Evolutionary conservation across 139 green algal genomes (phyloP).

Genomic region (Asterochloris sp.): DNA sequence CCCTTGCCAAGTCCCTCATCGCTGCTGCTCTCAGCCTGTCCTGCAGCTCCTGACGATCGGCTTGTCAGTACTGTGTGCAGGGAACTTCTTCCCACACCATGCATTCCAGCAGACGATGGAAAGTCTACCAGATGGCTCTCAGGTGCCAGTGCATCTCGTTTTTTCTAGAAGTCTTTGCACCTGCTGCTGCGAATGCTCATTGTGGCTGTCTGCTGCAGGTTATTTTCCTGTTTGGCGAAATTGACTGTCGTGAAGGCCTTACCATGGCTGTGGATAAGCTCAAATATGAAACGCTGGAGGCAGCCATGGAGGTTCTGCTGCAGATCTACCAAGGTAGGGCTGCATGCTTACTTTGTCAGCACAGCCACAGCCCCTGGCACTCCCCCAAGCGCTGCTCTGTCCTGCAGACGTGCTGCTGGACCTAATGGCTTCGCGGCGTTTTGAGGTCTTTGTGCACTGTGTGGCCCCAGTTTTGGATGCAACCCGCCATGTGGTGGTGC

Average conservation of each 20-base stretch:
- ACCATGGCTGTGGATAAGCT: constrained; percentile 71
- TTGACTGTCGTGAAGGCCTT: constrained; percentile 85
- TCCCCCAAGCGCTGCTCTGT: not conserved
- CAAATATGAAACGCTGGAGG: constrained; percentile 67
- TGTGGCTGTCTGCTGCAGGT: constrained; percentile 26
- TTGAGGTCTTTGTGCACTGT: constrained; percentile 70
- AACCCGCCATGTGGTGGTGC: constrained; percentile 45
- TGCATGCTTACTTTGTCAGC: constrained; percentile 24
- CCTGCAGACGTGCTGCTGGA: constrained; percentile 11
- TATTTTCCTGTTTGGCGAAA: constrained; percentile 77
- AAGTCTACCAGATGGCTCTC: constrained; percentile 37
- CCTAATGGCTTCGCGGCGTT: constrained; percentile 27
- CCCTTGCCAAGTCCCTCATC: no score
- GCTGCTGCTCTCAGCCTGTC: no score
- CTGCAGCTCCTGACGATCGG: no score
- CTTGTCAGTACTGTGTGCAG: not conserved
- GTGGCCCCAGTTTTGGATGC: constrained; percentile 62
- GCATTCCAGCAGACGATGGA: constrained; percentile 44
- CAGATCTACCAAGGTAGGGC: constrained; percentile 49
- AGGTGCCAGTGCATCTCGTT: not conserved
- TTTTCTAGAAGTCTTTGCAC: not conserved
- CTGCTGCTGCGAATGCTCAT: not conserved
- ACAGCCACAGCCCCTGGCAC: not conserved
- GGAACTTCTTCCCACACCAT: constrained; percentile 62
- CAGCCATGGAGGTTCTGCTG: constrained; percentile 53